Base-by-base conservation (phyloP, 2,329 filamentous ascomycete species). In the Alternaria gansuensis region DNA sequence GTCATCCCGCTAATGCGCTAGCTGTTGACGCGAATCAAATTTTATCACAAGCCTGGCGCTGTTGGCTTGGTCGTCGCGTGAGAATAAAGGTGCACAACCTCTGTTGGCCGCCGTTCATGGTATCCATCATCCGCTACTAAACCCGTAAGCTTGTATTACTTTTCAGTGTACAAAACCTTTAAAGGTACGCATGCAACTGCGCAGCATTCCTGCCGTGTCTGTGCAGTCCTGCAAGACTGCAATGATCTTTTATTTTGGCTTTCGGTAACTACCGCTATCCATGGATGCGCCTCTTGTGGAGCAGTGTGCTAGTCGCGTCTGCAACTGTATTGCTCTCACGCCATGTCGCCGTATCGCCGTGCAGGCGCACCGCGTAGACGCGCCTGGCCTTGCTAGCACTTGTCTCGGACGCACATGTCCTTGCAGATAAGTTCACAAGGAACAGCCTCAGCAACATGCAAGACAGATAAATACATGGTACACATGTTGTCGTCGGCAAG, bases 361-460 rank as follows among this genome's bases (percentile, higher is more conserved):
- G 40, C 40, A 51, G 41, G 40, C 46, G 33, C 43, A 46, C 39
- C 33, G 40, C 29, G 54, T 48, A 57, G 49, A 40, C 48, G 54
- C 41, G 54, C 54, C 41, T 53, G 41, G 31, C 40, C 31, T n/a
- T 34, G 56, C 46, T 50, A 55, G 56, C 31, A 39, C 44, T 14
- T 21, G 51, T 54, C 31, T 55, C 56, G 45, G 51, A 59, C 40
- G 51, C 56, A 55, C 39, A 55, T 55, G 39, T 48, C 28, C 28
- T 45, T 55, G 51, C 37, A 59, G 40, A 46, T 33, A 45, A 51
- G 40, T 37, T 21, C 51, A 39, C 56, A 37, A 59, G 45, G 54
- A 39, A 44, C 26, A 50, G 23, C 14, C 56, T 51, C 56, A 59
- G 51, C 56, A 55, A 59, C 29, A 59, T 55, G 51, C 34, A 59